Evolutionary conservation across 2,329 filamentous ascomycete species (phyloP).

Genomic region (Colletotrichum sp.): DNA sequence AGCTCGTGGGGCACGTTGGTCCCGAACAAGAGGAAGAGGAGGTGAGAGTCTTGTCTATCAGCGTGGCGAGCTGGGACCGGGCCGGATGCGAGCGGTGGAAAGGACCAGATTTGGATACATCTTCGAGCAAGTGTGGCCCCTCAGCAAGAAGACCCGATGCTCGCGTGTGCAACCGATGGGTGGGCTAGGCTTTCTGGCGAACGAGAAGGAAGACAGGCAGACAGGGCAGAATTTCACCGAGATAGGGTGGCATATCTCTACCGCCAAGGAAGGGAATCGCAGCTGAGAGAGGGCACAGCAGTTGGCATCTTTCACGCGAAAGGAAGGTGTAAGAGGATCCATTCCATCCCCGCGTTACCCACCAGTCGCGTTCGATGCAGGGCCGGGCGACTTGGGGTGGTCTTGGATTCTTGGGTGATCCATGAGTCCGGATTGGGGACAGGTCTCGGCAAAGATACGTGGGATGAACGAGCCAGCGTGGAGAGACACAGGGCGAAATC

Average conservation of each 20-base stretch:
- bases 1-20: neutral
- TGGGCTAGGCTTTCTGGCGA: neutral
- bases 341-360: constrained; percentile 17
- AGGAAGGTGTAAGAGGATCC: constrained; percentile 21
- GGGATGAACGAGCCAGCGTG: neutral
- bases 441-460: neutral
- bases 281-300: constrained; percentile 3
- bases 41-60: constrained; percentile 16
- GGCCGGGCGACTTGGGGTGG: neutral
- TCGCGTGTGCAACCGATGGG: neutral
- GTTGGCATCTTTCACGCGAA: constrained; percentile 18
- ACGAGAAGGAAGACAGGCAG: neutral
- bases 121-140: neutral
- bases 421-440: neutral
- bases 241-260: constrained; percentile 7
- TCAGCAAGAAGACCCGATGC: neutral
- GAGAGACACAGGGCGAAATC: neutral
- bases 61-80: constrained; percentile 7
- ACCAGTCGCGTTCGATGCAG: constrained; percentile 1
- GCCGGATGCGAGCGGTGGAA: constrained; percentile 1
- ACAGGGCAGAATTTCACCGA: neutral
- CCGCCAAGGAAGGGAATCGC: constrained; percentile 4
- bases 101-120: neutral
- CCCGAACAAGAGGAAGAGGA: neutral
- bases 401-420: neutral